phyloP scores from a whole-genome alignment of 2,329 filamentous ascomycete species.

The Penicillium decumbens region DNA sequence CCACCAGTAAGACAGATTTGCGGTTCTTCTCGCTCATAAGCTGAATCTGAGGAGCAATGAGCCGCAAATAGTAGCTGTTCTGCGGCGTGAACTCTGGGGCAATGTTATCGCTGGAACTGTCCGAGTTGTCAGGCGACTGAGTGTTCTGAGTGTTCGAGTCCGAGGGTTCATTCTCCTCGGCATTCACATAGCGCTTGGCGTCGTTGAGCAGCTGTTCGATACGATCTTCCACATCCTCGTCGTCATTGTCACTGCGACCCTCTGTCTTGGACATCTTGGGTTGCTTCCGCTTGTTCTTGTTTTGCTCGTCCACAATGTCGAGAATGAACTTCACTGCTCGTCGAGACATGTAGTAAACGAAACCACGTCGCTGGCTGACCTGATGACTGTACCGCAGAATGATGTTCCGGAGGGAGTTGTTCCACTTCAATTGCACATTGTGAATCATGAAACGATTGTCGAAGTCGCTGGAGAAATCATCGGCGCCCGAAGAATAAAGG shows the following conservation, averaged over 20 bases:
- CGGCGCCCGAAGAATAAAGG: conserved; percentile 63
- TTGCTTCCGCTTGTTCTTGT: conserved; percentile 59
- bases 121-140: conserved; percentile 30
- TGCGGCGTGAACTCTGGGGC: conserved; percentile 83
- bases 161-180: conserved; percentile 53
- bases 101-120: conserved; percentile 67
- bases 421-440: conserved; percentile 97
- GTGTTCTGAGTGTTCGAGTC: conserved; percentile 48
- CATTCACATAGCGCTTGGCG: conserved; percentile 73
- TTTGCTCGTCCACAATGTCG: conserved; percentile 93
- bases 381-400: conserved; percentile 97
- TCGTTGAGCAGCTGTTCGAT: conserved; percentile 83
- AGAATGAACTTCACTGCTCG: conserved; percentile 96
- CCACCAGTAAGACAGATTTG: conserved; percentile 93
- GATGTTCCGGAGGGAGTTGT: conserved; percentile 91
- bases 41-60: conserved; percentile 97
- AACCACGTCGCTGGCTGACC: conserved; percentile 89
- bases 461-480: conserved; percentile 89
- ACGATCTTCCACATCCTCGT: conserved; percentile 69
- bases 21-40: conserved; percentile 97
- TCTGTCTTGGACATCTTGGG: conserved; percentile 31
- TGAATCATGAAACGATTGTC: conserved; percentile 98
- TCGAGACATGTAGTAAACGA: conserved; percentile 95
- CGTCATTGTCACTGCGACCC: conserved; percentile 47
- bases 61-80: conserved; percentile 87